Conservation (phyloP, 2,329 filamentous ascomycete species). For the Cladorrhinum sp. region DNA sequence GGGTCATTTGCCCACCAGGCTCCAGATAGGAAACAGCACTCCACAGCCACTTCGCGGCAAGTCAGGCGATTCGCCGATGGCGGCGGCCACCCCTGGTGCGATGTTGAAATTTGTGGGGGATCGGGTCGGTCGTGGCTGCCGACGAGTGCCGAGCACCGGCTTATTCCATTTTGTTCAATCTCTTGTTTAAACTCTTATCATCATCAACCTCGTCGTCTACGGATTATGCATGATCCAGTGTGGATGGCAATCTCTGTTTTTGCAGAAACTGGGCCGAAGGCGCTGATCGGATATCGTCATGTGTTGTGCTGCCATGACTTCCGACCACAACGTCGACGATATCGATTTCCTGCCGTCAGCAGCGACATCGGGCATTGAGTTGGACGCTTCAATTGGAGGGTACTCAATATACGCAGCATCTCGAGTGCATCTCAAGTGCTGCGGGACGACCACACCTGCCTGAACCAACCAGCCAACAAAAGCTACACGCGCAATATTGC, state of each 20-base stretch:
- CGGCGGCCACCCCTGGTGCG: not conserved
- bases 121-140: conserved; percentile 1
- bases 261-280: conserved; percentile 3
- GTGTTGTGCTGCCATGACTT: not conserved
- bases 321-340: not conserved
- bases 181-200: not conserved
- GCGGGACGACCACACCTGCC: not conserved
- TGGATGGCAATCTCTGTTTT: not conserved
- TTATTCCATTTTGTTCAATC: not conserved
- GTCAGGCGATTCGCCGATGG: not conserved
- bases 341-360: not conserved
- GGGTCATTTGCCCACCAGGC: not conserved
- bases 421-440: not conserved
- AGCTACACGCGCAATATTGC: too few species aligned
- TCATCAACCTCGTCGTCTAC: not conserved
- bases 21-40: not conserved
- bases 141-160: not conserved
- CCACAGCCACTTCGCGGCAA: not conserved
- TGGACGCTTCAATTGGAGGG: conserved; percentile 1
- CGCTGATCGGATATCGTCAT: conserved; percentile 7
- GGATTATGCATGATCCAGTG: not conserved
- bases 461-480: not conserved
- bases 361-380: not conserved
- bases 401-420: not conserved
- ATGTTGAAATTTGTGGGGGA: not conserved